Conservation (phyloP, 2,329 filamentous ascomycete species). For the Aspergillus quadricinctus region DNA sequence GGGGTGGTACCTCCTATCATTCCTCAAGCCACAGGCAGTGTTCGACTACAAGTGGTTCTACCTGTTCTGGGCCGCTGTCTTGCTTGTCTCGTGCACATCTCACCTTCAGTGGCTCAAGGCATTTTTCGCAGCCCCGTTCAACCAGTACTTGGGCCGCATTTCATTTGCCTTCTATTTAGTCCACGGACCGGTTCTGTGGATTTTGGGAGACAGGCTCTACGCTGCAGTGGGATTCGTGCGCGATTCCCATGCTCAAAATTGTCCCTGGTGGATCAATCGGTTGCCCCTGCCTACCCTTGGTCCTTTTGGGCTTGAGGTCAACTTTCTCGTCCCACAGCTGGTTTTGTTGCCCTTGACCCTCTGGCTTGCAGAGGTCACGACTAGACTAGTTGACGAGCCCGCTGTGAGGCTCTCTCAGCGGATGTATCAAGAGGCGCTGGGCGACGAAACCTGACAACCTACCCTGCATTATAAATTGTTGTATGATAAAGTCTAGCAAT, state of each 20-base stretch:
- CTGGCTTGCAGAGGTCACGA: no score
- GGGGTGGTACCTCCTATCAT: conserved; percentile 59
- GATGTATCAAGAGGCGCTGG: no score
- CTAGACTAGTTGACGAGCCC: no score
- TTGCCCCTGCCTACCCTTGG: conserved; percentile 25
- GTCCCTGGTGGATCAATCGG: conserved; percentile 55
- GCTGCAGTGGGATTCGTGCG: conserved; percentile 55
- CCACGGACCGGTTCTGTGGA: conserved; percentile 59
- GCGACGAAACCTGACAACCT: no score
- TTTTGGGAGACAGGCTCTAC: conserved; percentile 61
- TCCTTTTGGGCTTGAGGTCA: no score
- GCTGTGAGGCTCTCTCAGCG: no score
- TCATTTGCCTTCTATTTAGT: conserved; percentile 62
- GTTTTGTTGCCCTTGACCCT: no score
- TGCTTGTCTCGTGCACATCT: conserved; percentile 54
- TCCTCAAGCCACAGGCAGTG: conserved; percentile 61
- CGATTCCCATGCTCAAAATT: conserved; percentile 45
- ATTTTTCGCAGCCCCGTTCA: conserved; percentile 57
- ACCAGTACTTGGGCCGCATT: conserved; percentile 59
- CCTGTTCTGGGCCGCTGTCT: conserved; percentile 57
- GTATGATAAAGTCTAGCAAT: no score
- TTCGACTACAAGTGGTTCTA: conserved; percentile 67
- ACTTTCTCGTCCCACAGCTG: no score
- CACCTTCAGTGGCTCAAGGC: conserved; percentile 55
- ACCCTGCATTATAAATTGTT: no score